These are phyloP conservation scores for Chlamydomonas schloesseri DNA, from an alignment of 139 green algal genomes.

Conservation along the genomic window DNA sequence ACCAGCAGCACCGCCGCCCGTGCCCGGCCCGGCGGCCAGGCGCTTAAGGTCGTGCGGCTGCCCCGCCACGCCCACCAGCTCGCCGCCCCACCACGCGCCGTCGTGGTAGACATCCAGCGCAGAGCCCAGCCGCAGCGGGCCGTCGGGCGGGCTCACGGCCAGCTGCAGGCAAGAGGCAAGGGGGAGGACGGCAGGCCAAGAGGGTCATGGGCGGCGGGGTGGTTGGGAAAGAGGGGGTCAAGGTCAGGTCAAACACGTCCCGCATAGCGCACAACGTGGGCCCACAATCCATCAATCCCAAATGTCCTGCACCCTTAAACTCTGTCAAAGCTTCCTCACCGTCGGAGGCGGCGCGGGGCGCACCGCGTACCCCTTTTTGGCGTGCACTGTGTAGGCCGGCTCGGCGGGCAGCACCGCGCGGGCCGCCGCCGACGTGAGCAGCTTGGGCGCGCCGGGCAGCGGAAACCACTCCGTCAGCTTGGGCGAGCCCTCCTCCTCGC, in stretches of 20 bases:
- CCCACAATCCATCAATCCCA: no score
- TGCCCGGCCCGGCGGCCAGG: not conserved
- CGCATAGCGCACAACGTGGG: no score
- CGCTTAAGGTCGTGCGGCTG: not conserved
- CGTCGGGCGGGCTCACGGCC: not conserved
- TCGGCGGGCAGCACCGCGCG: not conserved
- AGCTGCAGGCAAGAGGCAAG: not conserved
- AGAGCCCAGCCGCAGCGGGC: slow-evolving; percentile 17
- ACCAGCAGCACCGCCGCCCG: not conserved
- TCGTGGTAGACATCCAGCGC: slow-evolving; percentile 12
- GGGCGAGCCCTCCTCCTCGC: slow-evolving; percentile 15
- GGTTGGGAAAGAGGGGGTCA: no score
- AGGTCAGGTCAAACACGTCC: no score
- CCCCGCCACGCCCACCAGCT: not conserved
- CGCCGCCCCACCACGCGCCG: slow-evolving; percentile 1
- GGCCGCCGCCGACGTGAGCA: not conserved
- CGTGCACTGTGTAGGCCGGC: not conserved
- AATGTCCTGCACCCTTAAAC: no score
- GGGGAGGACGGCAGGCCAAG: no score
- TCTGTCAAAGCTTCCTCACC: no score
- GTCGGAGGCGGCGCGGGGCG: not conserved
- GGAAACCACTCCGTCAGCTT: slow-evolving; percentile 42
- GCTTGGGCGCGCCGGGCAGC: slow-evolving; percentile 23
- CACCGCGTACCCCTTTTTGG: not conserved
- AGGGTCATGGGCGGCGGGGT: no score